Base-by-base conservation (phyloP, 2,329 filamentous ascomycete species). In the Alternaria sp. region DNA sequence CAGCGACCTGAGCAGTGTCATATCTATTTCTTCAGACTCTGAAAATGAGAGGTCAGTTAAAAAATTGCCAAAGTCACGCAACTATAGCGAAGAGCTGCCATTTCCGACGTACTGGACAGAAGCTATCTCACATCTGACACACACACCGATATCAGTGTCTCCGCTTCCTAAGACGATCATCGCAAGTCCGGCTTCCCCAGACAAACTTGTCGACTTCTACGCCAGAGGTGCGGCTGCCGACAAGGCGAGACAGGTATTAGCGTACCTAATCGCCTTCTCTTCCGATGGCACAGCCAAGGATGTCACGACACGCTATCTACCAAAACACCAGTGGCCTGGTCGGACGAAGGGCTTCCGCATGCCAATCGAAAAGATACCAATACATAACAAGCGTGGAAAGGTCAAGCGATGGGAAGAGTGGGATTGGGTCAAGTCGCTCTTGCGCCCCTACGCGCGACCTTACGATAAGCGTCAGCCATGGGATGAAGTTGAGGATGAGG, bases 51-150 rank as follows among this genome's bases (percentile, higher is more conserved):
- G 11, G 78, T 81, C 31, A 5, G 78, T 75, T 50, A 84, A 79
- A 65, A 78, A 75, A 37, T 69, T 67, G 6, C 73, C 71, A 48
- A 70, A 72, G 26, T 83, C 82, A 58, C 82, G 83, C 54, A 70
- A 72, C 53, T 91, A 89, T 68, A 92, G 96, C 67, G 82, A 84
- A 21, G 93, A 96, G 66, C 82, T 97, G 28, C 86, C 88, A 2
- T 95, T 89, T 65, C 93, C 95, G 1, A 90, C 91, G 50, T 98
- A 98, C 76, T 99, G 95, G 95, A 90, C 90, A 0, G 95, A 99
- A 76, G 90, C 91, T 3, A 82, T 95, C 2, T 97, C 93, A 0
- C 90, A 92, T 2, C 83, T 92, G 3, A 94, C 91, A 0, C 86
- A 91, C 53, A 91, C 87, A 48, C 93, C 90, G 56, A 84, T 95